These are phyloP conservation scores for Botryotinia convoluta DNA, from an alignment of 2,329 filamentous ascomycete genomes.

Conservation along the genomic window DNA sequence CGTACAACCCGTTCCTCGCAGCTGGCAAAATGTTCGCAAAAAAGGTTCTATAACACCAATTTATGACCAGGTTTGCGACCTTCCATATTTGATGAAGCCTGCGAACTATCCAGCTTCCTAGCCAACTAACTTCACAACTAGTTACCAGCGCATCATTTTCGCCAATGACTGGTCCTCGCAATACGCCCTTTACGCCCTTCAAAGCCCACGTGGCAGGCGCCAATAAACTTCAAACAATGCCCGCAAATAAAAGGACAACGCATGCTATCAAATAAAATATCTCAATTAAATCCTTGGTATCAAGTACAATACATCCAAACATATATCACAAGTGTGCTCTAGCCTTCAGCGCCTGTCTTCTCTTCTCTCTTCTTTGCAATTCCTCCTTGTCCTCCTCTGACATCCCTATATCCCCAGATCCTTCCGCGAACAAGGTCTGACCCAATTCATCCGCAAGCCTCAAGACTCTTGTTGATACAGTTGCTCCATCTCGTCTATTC, in stretches of 20 bases:
- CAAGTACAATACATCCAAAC: constrained; percentile 18
- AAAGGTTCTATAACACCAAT: not conserved
- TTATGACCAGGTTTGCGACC: too few relatives aligned
- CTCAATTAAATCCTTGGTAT: constrained; percentile 16
- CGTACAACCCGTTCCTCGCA: not conserved
- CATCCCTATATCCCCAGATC: constrained; percentile 40
- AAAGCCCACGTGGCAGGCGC: not conserved
- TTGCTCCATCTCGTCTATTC: constrained; percentile 90
- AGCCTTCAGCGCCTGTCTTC: constrained; percentile 48
- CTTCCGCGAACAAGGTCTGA: constrained; percentile 62
- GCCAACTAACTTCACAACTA: not conserved
- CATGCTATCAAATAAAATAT: not conserved
- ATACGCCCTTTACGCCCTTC: not conserved
- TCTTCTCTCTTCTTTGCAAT: constrained; percentile 47
- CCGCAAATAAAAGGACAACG: not conserved
- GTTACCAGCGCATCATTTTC: not conserved
- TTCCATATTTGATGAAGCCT: not conserved
- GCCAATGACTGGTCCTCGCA: too few relatives aligned
- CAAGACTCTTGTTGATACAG: constrained; percentile 79
- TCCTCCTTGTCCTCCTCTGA: constrained; percentile 51
- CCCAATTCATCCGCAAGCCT: constrained; percentile 74
- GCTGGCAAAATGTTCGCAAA: not conserved
- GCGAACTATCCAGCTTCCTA: not conserved
- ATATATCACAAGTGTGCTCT: constrained; percentile 48
- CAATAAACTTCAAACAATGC: not conserved